Base-by-base conservation (phyloP, 495 filamentous ascomycete species). In the Lichina pygmaea region DNA sequence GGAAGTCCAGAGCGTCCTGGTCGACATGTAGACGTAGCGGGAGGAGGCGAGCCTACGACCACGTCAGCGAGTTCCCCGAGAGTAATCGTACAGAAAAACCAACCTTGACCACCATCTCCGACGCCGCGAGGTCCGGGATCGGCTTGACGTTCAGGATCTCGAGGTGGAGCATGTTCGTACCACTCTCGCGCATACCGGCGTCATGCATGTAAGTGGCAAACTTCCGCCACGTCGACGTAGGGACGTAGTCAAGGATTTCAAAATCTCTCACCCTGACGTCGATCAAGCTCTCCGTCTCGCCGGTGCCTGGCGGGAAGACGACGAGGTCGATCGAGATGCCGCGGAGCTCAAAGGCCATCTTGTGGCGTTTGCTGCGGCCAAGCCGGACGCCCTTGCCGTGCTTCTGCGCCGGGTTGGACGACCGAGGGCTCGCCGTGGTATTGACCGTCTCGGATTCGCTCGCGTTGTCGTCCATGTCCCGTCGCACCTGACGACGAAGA, bases 191-290 rank as follows among this genome's bases (percentile, higher is more conserved):
- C 48, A 81, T 74, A 7, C 81, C 83, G 7, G 73, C 77, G 57
- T 93, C 84, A 41, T 75, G 71, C 66, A 92, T 83, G 54, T 91
- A 93, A 0, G 83, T 94, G 36, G 81, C 78, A 57, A 99, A 95
- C 54, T 93, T 95, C 59, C 81, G 89, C 91, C 91, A 99, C 2
- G 86, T 95, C 8, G 89, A 95, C 0, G 84, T 89, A 2, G 85
- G 80, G 0, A 95, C 70, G 55, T 93, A 82, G 58, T 99, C 91
- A 50, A 89, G 91, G 24, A 99, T 75, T 47, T 93, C 85, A 8
- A 94, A 59, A 45, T 95, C 79, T 34, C 68, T 65, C 9, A 95
- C 67, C 2, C 80, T 70, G 12, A 95, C 62, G 59, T 93, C 84
- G 39, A 94, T 57, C 8, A 84, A 86, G 51, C 72, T 91, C 54